Conservation (phyloP, 176 grass and related monocot genomes). For the Rhynchospora pubera region DNA sequence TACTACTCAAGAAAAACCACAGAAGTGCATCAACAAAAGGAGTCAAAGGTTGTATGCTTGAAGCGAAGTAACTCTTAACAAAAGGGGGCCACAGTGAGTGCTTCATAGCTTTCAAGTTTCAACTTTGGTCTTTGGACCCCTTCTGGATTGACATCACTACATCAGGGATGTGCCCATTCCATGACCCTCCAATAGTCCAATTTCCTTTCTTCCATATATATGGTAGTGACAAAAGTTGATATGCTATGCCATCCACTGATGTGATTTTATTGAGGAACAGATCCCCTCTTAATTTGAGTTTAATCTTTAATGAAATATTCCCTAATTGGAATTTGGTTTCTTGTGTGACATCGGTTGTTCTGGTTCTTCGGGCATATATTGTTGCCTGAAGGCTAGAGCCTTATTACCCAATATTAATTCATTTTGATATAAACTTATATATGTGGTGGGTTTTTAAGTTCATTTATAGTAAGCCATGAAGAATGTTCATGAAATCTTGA, state of each 20-base stretch:
- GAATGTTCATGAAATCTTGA: background rate
- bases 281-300: background rate
- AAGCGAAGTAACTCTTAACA: background rate
- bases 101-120: background rate
- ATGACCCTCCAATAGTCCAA: background rate
- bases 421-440: background rate
- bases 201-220: background rate
- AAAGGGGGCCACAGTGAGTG: background rate
- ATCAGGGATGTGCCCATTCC: background rate
- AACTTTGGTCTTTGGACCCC: conserved; percentile 4
- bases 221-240: conserved; percentile 7
- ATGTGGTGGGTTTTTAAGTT: background rate
- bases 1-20: background rate
- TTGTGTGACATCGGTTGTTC: background rate
- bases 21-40: background rate
- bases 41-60: background rate
- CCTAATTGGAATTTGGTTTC: background rate
- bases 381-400: background rate
- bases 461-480: background rate
- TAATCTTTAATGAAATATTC: background rate
- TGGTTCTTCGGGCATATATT: background rate
- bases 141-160: background rate
- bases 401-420: background rate
- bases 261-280: background rate
- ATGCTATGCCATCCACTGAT: background rate